Evolutionary conservation across 805 yeast genomes (phyloP).

Genomic region (Saccharomycopsis guyanensis): DNA sequence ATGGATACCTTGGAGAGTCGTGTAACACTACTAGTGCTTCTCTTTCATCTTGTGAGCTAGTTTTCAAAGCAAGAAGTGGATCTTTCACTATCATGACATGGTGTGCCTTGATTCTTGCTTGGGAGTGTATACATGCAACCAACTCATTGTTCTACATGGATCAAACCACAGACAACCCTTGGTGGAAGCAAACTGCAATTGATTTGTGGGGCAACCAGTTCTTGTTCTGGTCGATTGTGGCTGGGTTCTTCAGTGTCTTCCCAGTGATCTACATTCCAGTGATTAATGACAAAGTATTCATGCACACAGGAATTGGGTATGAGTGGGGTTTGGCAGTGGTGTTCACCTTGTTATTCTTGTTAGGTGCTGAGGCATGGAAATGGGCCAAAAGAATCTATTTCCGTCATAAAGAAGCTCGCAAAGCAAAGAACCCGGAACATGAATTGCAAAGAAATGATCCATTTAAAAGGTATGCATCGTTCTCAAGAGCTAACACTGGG

Average conservation of each 20-base stretch:
- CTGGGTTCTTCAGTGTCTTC: constrained; percentile 64
- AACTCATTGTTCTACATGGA: constrained; percentile 66
- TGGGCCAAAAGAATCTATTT: constrained; percentile 50
- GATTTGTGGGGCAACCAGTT: constrained; percentile 72
- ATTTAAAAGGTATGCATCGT: constrained; percentile 53
- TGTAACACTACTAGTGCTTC: constrained; percentile 47
- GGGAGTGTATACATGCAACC: constrained; percentile 74
- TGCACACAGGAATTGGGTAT: constrained; percentile 61
- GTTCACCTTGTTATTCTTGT: constrained; percentile 47
- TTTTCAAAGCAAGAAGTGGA: constrained; percentile 68
- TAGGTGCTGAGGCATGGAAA: constrained; percentile 62
- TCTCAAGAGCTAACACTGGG: constrained; percentile 45
- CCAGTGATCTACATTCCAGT: constrained; percentile 85
- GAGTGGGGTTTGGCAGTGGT: constrained; percentile 78
- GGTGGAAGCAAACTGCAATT: constrained; percentile 44
- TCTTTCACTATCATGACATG: constrained; percentile 80
- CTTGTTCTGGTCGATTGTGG: constrained; percentile 70
- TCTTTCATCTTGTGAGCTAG: constrained; percentile 47
- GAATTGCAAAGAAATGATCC: constrained; percentile 59
- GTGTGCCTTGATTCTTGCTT: constrained; percentile 74
- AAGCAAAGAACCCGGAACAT: constrained; percentile 50
- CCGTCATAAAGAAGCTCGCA: constrained; percentile 29
- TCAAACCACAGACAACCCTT: constrained; percentile 54
- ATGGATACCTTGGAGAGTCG: constrained; percentile 53
- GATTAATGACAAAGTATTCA: constrained; percentile 68